Evolutionary conservation across 2,329 filamentous ascomycete species (phyloP), one percentile per base, ranked within the genome.

Genomic region (Cercospora zeina): DNA sequence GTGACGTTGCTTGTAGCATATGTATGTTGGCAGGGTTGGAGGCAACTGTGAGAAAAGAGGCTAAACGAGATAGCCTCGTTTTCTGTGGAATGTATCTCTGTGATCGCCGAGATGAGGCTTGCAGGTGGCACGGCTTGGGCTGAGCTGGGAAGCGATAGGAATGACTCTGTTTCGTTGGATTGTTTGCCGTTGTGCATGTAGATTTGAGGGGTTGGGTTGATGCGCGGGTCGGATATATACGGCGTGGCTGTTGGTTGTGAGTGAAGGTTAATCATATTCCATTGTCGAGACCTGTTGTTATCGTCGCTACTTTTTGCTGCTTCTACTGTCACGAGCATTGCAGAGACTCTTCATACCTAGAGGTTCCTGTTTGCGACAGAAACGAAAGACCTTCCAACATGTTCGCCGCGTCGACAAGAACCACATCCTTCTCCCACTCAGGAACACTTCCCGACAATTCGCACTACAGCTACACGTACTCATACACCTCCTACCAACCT

Each of bases 61-160:
- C 42, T 49, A 27, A 49, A 49, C 42, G 42, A 49, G 42, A 49
- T n/a, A 9, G 42, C 42, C 42, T 49, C 21, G 42, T 27, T 49
- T 42, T 9, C 21, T 49, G 42, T 2, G 8, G 11, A 13, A 3
- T 49, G 42, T 49, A 27, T 11, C 24, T 14, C 2, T 49, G 42
- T 49, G 42, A 49, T 49, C 42, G 42, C 42, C 42, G 21, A 27
- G 42, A 49, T n/a, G 42, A 11, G 42, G 42, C 42, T 49, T 49
- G 42, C 42, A 49, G 21, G 42, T 49, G 42, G 21, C 42, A 49
- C 42, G 42, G 42, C 21, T 21, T 49, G 42, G 42, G 42, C 42
- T 49, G 42, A 5, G 21, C 42, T 49, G 42, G 21, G 27, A 49
- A 49, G 42, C 42, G 21, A 49, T 49, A 49, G 21, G 21, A 49